phyloP scores from a whole-genome alignment of 805 yeast genomes.

The Candida pini region DNA sequence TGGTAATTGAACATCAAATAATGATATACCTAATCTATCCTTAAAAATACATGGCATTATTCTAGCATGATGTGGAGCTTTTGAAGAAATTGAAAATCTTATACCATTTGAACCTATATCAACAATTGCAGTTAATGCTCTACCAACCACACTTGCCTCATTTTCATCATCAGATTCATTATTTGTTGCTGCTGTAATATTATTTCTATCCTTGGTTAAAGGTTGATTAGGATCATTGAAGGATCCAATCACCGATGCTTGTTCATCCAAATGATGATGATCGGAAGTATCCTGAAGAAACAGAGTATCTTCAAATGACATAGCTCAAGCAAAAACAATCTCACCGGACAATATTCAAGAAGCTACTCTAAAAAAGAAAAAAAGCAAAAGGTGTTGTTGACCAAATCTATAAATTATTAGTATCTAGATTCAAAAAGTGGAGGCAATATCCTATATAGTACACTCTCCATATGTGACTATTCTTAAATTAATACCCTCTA shows the following conservation, averaged over 20 bases:
- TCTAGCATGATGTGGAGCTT: constrained; percentile 64
- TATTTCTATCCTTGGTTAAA: too few relatives aligned
- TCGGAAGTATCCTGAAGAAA: constrained; percentile 24
- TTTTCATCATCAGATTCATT: constrained; percentile 31
- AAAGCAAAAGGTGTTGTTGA: too few relatives aligned
- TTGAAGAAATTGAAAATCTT: constrained; percentile 65
- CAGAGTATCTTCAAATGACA: constrained; percentile 27
- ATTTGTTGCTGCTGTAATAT: too few relatives aligned
- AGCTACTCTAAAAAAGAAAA: too few relatives aligned
- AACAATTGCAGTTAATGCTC: constrained; percentile 59
- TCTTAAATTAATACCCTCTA: too few relatives aligned
- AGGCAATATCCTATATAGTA: too few relatives aligned
- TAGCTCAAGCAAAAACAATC: constrained; percentile 1
- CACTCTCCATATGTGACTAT: too few relatives aligned
- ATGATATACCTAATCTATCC: constrained; percentile 64
- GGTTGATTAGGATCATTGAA: too few relatives aligned
- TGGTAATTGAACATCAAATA: constrained; percentile 54
- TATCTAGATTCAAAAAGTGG: too few relatives aligned
- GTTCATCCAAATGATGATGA: constrained; percentile 25
- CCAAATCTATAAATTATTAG: too few relatives aligned
- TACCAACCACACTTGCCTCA: constrained; percentile 52
- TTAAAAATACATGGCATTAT: constrained; percentile 75
- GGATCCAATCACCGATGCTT: constrained; percentile 9
- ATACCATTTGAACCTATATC: constrained; percentile 78
- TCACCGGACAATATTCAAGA: background rate